These are phyloP conservation scores for Gossypium armourianum DNA, from an alignment of 441 rosid genomes.

Conservation along the genomic window DNA sequence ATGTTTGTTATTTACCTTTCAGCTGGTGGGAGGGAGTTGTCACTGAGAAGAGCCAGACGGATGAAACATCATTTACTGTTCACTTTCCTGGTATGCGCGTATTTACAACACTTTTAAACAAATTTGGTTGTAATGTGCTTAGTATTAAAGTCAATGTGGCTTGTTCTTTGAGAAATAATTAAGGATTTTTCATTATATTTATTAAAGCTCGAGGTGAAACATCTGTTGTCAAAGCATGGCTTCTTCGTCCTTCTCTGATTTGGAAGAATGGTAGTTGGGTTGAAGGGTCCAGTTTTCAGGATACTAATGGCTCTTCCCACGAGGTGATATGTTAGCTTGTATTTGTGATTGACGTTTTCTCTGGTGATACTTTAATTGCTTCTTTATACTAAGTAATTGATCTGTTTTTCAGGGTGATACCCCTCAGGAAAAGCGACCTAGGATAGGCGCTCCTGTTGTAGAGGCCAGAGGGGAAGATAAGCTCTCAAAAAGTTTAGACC, in stretches of 20 bases:
- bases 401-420: slow-evolving; percentile 66
- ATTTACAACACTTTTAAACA: not conserved
- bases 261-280: slow-evolving; percentile 89
- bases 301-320: slow-evolving; percentile 26
- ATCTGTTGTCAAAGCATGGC: slow-evolving; percentile 50
- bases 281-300: slow-evolving; percentile 51
- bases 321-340: slow-evolving; percentile 34
- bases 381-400: slow-evolving; percentile 17
- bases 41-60: slow-evolving; percentile 67
- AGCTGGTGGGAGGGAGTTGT: slow-evolving; percentile 94
- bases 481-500: slow-evolving; percentile 24
- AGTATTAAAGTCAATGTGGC: not conserved
- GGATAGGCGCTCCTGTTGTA: slow-evolving; percentile 34
- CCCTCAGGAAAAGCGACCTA: slow-evolving; percentile 67
- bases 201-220: slow-evolving; percentile 62
- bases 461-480: slow-evolving; percentile 48
- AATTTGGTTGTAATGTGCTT: not conserved
- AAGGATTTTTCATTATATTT: slow-evolving; percentile 15
- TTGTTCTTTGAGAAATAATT: slow-evolving; percentile 5
- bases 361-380: slow-evolving; percentile 3
- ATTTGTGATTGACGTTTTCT: not conserved
- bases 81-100: slow-evolving; percentile 61
- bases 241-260: slow-evolving; percentile 73
- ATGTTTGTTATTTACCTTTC: slow-evolving; percentile 21
- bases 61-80: slow-evolving; percentile 52